Base-by-base conservation (phyloP, 1,284 basidiomycete genomes). In the Sanghuangporus weigelae region DNA sequence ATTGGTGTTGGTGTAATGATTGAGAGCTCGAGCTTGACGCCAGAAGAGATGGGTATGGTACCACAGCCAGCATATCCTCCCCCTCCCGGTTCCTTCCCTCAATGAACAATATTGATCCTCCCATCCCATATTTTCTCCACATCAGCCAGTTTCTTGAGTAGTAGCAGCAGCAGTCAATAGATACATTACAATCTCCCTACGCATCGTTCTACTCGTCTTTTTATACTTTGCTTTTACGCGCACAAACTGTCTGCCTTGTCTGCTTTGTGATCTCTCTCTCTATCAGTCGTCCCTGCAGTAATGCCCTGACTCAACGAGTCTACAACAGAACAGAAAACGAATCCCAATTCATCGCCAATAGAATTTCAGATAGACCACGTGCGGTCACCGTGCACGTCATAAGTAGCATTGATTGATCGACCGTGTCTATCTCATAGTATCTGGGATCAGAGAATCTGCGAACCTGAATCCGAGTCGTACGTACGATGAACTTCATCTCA, bases 1-100 rank as follows among this genome's bases (percentile, higher is more conserved):
- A 91, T 98, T 67, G 96, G 96, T 67, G 87, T 98, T 14, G 96
- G 95, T 76, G 92, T 98, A 74, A 94, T 95, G 90, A 92, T 98
- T 69, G 96, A 98, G 83, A 90, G 87, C 72, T 84, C 85, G 50
- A 82, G 77, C 67, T 75, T 92, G 76, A 87, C 87, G 26, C 88
- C 88, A 11, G 89, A 92, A 78, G 90, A 92, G 79, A 89, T 92
- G 89, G 87, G 79, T 66, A 81, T 87, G 79, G 74, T 78, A 62
- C 80, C 82, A 70, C 81, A 79, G 66, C 76, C 76, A 67, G 79
- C 75, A 75, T 73, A 60, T 38, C 58, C 64, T 14, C 57, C 40
- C 26, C 59, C 64, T 46, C 60, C 60, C 48, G 60, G 39, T 53
- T 48, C 57, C 35, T 58, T 57, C 46, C 63, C 63, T 19, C 63